Percentiles rank a stretch among this genome's conserved stretches.
Evolutionary conservation across 2,329 filamentous ascomycete genomes (phyloP).

Genomic region (Diaporthe longicolla): DNA sequence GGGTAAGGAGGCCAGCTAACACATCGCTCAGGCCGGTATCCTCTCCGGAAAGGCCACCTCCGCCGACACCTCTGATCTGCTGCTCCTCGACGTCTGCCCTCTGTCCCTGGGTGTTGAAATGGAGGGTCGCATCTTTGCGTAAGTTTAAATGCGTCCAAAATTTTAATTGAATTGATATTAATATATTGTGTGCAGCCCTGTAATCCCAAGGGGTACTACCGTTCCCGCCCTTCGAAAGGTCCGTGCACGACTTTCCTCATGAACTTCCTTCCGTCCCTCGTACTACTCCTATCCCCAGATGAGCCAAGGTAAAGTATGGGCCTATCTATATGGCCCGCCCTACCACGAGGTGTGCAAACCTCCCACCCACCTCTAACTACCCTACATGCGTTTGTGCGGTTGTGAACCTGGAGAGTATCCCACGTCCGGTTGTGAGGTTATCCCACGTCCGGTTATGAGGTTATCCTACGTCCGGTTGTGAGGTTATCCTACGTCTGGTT

Average conservation of each 20-base stretch:
- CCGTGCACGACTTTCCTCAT: too few relatives aligned
- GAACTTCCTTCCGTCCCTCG: too few relatives aligned
- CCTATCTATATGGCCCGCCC: not conserved
- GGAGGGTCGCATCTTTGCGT: conserved; percentile 73
- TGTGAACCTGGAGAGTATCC: too few relatives aligned
- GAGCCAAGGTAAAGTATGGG: not conserved
- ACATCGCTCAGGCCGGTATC: conserved; percentile 82
- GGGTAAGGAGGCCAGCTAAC: too few relatives aligned
- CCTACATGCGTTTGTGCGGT: too few relatives aligned
- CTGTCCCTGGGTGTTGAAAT: conserved; percentile 98
- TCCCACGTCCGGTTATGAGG: too few relatives aligned
- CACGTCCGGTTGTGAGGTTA: too few relatives aligned
- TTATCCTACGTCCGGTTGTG: too few relatives aligned
- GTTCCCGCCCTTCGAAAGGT: not conserved
- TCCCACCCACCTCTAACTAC: not conserved
- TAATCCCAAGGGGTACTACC: not conserved
- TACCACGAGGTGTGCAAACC: not conserved
- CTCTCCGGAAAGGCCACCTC: conserved; percentile 98
- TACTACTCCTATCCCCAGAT: not conserved
- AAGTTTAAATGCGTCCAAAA: not conserved
- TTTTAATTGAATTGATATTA: too few relatives aligned
- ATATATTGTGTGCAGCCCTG: not conserved
- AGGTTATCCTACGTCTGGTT: too few relatives aligned
- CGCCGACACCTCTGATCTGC: conserved; percentile 92
- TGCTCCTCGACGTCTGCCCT: conserved; percentile 95